Evolutionary conservation across 805 yeast genomes (phyloP).

Genomic region (Komagataella mondaviorum): DNA sequence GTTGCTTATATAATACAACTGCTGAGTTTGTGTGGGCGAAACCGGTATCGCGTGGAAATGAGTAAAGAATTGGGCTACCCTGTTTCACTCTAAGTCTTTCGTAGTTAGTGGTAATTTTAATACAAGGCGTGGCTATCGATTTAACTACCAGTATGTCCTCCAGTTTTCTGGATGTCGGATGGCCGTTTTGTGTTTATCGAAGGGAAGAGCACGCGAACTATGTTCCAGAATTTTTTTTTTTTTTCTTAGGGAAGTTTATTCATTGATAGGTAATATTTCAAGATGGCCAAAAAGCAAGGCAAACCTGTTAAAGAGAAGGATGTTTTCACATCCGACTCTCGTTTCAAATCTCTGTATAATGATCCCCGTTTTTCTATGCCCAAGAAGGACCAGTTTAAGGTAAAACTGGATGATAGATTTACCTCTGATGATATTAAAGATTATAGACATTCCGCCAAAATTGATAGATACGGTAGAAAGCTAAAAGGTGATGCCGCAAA

Average conservation of each 20-base stretch:
- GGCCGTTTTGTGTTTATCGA: not conserved
- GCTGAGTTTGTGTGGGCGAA: not conserved
- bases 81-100: too few species aligned
- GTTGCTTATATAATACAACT: not conserved
- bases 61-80: not conserved
- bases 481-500: constrained; percentile 28
- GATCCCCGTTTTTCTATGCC: constrained; percentile 86
- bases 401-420: constrained; percentile 79
- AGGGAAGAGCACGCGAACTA: not conserved
- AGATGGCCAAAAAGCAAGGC: constrained; percentile 2
- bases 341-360: constrained; percentile 66
- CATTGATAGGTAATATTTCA: not conserved
- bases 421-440: constrained; percentile 46
- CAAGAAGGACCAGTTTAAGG: constrained; percentile 51
- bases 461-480: constrained; percentile 83
- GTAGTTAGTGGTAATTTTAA: too few species aligned
- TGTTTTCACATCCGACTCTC: constrained; percentile 45
- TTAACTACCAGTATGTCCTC: too few species aligned
- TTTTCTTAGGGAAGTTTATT: not conserved
- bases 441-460: constrained; percentile 48
- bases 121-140: too few species aligned
- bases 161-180: not conserved
- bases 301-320: constrained; percentile 5
- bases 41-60: not conserved
- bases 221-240: not conserved